Evolutionary conservation across 129 eudicot species (phyloP), one percentile per base, ranked within the genome.

Genomic region (Smallanthus sonchifolius): DNA sequence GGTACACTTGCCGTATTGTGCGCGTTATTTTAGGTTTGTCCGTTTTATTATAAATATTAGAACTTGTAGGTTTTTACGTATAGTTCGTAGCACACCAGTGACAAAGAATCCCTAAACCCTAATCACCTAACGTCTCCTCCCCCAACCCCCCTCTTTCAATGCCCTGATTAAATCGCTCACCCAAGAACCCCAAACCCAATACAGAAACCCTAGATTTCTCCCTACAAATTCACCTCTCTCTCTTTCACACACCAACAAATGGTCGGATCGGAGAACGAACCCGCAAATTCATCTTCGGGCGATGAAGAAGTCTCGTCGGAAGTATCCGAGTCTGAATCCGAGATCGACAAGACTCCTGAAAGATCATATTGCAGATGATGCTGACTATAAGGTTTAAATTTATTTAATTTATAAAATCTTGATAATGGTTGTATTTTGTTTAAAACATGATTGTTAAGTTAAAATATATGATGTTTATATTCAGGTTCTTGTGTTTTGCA

Each of bases 311-410:
- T 20, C 10, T 67, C 79, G 8, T 79, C 30, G 30, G 30, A 24
- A 24, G 30, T 24, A 24, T 24, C 81, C n/a, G 81, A 76, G 0
- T 56, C 86, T 0, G 88, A 77, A 1, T 65, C 81, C 20, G 85
- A 84, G 5, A 9, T 84, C 16, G 75, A 45, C 7, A 40, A 39
- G 36, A 14, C 79, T 51, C 30, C 62, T 14, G 67, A 70, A 16
- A 70, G 37, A n/a, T n/a, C n/a, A n/a, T n/a, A n/a, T n/a, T n/a
- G n/a, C n/a, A n/a, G n/a, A n/a, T n/a, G n/a, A n/a, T n/a, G n/a
- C n/a, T n/a, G n/a, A n/a, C n/a, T n/a, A n/a, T n/a, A n/a, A n/a
- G n/a, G n/a, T n/a, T n/a, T n/a, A n/a, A n/a, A n/a, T n/a, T n/a
- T n/a, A n/a, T n/a, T n/a, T n/a, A n/a, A n/a, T n/a, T n/a, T n/a